Base-by-base conservation (phyloP, 1,139 yeast species). In the Maudiozyma humilis region DNA sequence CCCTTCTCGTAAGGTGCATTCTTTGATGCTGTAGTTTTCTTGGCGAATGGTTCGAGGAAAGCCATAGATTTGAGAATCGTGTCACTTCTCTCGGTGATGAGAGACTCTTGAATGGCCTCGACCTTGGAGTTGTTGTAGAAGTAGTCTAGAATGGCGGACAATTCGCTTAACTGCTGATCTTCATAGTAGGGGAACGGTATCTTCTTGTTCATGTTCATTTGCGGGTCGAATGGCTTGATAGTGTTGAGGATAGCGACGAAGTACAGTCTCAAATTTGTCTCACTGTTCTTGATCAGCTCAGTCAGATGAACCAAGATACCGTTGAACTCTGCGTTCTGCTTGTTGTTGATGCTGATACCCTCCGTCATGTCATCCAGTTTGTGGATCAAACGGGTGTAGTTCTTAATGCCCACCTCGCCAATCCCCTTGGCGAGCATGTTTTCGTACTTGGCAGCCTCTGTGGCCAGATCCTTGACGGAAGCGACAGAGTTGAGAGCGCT, bases 401-500 rank as follows among this genome's bases (percentile, higher is more conserved):
- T 60, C 46, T 64, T 63, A 39, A 66, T 56, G 2, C 65, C 66
- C 12, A 60, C 54, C 38, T 63, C 57, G 8, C 51, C 54, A 19
- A 66, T 56, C 4, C 63, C 59, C 39, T 60, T 64, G 4, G 53
- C 49, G 41, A 67, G 48, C 30, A 70, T 64, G 7, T 69, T 57
- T 53, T 79, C 84, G 51, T 71, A 72, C 42, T 69, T 68, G 30
- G 78, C 73, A 2, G 82, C 79, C 42, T 69, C 71, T 40, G 73
- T 72, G 0, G 94, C 89, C 51, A 79, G 75, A 36, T 72, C 77
- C 53, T 80, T 78, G 19, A 87, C 85, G 8, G 73, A 81, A 40
- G 72, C 73, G 7, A 86, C 76, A 1, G 84, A 70, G 35, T 64
- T 65, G 41, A 84, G 63, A 4, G 88, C 82, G 19, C 73, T 69